phyloP scores from a whole-genome alignment of 345 rosid genomes.

The Acer negundo region DNA sequence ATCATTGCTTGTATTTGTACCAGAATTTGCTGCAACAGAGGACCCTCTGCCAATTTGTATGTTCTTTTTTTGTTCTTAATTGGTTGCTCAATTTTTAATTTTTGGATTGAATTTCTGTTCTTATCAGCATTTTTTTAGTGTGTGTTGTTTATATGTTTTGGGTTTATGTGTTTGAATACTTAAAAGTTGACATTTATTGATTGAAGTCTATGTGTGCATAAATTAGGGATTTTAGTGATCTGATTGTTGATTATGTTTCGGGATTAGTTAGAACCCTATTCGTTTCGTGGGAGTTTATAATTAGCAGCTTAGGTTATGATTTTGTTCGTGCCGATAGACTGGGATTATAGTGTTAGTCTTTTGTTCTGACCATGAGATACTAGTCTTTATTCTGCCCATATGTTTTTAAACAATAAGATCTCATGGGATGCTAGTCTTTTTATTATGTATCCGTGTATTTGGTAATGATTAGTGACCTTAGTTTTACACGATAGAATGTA shows the following conservation, averaged over 20 bases:
- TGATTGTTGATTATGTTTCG: not conserved
- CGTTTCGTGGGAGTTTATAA: not conserved
- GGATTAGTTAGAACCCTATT: not conserved
- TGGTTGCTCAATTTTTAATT: slow-evolving; percentile 6
- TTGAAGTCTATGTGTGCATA: not conserved
- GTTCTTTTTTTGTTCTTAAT: slow-evolving; percentile 23
- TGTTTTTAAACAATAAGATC: not conserved
- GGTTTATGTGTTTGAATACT: not conserved
- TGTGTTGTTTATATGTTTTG: not conserved
- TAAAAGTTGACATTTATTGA: slow-evolving; percentile 2
- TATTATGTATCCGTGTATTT: not conserved
- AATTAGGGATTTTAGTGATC: not conserved
- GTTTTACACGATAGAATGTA: not conserved
- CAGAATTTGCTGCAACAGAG: slow-evolving; percentile 89
- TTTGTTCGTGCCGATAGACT: not conserved
- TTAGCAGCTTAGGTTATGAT: too few relatives aligned
- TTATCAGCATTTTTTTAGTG: not conserved
- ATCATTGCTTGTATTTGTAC: slow-evolving; percentile 73
- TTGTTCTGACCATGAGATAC: not conserved
- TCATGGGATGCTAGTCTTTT: not conserved
- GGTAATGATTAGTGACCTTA: not conserved
- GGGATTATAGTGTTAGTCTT: not conserved
- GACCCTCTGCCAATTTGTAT: slow-evolving; percentile 90
- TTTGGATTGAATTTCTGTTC: not conserved
- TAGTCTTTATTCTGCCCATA: not conserved